phyloP scores from a whole-genome alignment of 768 basidiomycete species.

The Daedaleopsis nitida region DNA sequence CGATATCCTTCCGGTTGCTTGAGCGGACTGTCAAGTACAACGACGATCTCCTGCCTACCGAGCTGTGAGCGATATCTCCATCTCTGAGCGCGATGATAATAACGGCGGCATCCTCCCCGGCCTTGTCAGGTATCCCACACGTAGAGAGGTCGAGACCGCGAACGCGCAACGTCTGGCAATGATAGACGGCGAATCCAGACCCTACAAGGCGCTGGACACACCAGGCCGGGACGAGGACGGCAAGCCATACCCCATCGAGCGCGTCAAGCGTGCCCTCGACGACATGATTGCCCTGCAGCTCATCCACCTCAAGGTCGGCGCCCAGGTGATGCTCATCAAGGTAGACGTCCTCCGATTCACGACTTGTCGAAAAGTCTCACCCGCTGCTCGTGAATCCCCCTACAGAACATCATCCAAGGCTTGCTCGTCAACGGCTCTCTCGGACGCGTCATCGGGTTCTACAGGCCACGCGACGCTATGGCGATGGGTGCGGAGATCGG shows the following conservation, averaged over 20 bases:
- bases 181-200: conserved; percentile 40
- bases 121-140: conserved; percentile 65
- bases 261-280: conserved; percentile 51
- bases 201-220: conserved; percentile 48
- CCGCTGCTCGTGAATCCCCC: too few relatives aligned
- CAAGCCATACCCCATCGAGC: conserved; percentile 33
- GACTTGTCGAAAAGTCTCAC: too few relatives aligned
- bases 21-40: conserved; percentile 58
- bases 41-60: conserved; percentile 81
- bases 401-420: conserved; percentile 70
- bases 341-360: conserved; percentile 31
- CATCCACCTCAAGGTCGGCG: conserved; percentile 54
- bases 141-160: conserved; percentile 70
- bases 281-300: conserved; percentile 60
- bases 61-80: conserved; percentile 52
- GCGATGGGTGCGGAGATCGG: conserved; percentile 37
- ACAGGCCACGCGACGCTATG: conserved; percentile 40
- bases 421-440: conserved; percentile 71
- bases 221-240: conserved; percentile 49
- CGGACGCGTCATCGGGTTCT: conserved; percentile 38
- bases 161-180: conserved; percentile 55
- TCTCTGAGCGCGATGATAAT: not conserved
- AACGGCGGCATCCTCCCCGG: conserved; percentile 3
- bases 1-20: conserved; percentile 54
- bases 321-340: conserved; percentile 87